A percentile compares a stretch with the other conserved stretches of the same genome.
Evolutionary conservation across 1,284 basidiomycete species (phyloP).

Genomic region (Schizophyllum amplum): DNA sequence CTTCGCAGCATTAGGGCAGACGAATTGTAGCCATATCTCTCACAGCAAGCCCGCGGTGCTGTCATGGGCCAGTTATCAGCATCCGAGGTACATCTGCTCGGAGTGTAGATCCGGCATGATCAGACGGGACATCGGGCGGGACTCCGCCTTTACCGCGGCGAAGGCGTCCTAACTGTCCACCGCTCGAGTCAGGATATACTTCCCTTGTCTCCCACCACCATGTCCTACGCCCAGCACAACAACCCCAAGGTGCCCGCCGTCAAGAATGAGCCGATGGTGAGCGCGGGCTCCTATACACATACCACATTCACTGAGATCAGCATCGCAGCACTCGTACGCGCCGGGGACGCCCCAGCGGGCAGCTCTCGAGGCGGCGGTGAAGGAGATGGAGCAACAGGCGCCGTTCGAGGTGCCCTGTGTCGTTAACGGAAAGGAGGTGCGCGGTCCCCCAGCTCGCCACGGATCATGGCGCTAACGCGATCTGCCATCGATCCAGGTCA

Average conservation of each 20-base stretch:
- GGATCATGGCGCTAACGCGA: neutral
- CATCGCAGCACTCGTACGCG: conserved; percentile 52
- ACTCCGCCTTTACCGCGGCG: neutral
- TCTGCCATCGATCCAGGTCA: conserved; percentile 45
- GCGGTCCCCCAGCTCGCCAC: conserved; percentile 18
- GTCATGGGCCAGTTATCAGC: too few relatives aligned
- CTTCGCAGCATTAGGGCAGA: too few relatives aligned
- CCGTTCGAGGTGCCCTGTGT: conserved; percentile 92
- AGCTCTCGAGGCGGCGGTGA: conserved; percentile 69
- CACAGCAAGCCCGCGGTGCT: too few relatives aligned
- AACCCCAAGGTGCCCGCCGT: conserved; percentile 76
- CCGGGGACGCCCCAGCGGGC: conserved; percentile 76
- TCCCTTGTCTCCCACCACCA: conserved; percentile 17
- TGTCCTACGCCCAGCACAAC: conserved; percentile 65
- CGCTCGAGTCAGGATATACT: neutral
- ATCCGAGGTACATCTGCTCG: too few relatives aligned
- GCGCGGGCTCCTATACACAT: conserved; percentile 14
- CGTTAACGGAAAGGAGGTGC: conserved; percentile 83
- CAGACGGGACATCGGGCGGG: too few relatives aligned
- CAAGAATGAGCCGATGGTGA: conserved; percentile 90
- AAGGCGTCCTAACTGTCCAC: neutral
- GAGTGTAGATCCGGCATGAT: too few relatives aligned
- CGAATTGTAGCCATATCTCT: too few relatives aligned
- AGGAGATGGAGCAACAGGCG: conserved; percentile 73
- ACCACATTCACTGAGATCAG: conserved; percentile 1